Percentiles rank a stretch among this genome's conserved stretches.
Conservation (phyloP, 106 monocot genomes). For the Acorus gramineus region DNA sequence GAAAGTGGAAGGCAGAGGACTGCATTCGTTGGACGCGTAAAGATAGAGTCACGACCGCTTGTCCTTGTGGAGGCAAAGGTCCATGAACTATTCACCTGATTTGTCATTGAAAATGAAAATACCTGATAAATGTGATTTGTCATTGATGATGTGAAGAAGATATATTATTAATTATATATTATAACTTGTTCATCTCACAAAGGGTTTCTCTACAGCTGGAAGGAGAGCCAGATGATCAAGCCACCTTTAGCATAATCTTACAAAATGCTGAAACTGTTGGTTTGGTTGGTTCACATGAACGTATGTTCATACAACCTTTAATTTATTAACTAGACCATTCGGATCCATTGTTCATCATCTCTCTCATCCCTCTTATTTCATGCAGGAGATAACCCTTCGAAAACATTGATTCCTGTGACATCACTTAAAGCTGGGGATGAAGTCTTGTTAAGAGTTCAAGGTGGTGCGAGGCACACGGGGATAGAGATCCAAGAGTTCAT, state of each 20-base stretch:
- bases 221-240: conserved; percentile 19
- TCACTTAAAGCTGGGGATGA: conserved; percentile 44
- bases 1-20: conserved; percentile 44
- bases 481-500: conserved; percentile 60
- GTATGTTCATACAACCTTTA: conserved; percentile 7
- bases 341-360: background rate
- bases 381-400: conserved; percentile 9
- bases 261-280: conserved; percentile 70
- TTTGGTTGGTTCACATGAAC: conserved; percentile 30
- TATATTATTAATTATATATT: too few relatives aligned
- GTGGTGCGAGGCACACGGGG: conserved; percentile 58
- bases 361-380: background rate
- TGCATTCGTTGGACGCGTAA: conserved; percentile 77
- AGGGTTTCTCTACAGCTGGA: conserved; percentile 4
- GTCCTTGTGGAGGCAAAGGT: conserved; percentile 84
- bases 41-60: conserved; percentile 72
- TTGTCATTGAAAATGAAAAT: too few relatives aligned
- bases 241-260: conserved; percentile 39
- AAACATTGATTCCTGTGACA: conserved; percentile 44
- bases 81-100: background rate
- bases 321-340: background rate
- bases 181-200: too few relatives aligned
- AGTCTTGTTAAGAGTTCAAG: conserved; percentile 42
- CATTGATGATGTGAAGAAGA: too few relatives aligned
- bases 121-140: too few relatives aligned